A percentile compares a stretch with the other conserved stretches of the same genome.
Conservation (phyloP, 106 monocot genomes). For the Dendrobium huoshanense region DNA sequence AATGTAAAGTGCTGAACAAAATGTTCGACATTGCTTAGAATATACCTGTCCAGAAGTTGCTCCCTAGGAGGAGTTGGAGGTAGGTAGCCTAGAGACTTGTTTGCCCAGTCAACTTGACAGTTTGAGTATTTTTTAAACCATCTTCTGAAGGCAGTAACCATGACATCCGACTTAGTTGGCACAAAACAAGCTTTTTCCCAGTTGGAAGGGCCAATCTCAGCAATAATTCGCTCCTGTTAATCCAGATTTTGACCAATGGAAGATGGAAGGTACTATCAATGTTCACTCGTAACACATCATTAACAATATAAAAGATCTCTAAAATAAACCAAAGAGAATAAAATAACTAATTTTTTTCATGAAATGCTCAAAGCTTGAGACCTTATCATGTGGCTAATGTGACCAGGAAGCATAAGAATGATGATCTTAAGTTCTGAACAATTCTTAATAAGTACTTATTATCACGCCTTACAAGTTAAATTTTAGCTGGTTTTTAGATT, state of each 20-base stretch:
- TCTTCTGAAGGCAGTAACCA: conserved; percentile 75
- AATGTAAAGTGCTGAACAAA: neutral
- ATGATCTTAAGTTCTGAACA: neutral
- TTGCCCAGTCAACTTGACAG: conserved; percentile 58
- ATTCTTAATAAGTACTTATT: neutral
- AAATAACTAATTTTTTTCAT: neutral
- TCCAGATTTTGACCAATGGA: neutral
- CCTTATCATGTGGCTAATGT: neutral
- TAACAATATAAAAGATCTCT: neutral
- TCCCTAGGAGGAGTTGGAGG: conserved; percentile 72
- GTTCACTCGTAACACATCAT: neutral
- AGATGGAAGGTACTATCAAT: neutral
- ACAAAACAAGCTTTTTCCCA: conserved; percentile 92
- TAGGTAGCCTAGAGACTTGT: conserved; percentile 23
- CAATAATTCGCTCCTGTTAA: conserved; percentile 72
- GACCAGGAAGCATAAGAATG: neutral
- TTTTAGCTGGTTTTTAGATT: neutral
- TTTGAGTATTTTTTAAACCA: conserved; percentile 75
- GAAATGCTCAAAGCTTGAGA: neutral
- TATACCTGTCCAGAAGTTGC: conserved; percentile 86
- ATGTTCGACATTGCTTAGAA: neutral
- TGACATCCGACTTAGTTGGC: conserved; percentile 83
- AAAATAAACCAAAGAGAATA: neutral
- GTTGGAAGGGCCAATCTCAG: conserved; percentile 46
- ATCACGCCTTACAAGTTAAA: neutral